These are phyloP conservation scores for Penicillium canescens DNA, from an alignment of 495 filamentous ascomycete species.

Conservation along the genomic window DNA sequence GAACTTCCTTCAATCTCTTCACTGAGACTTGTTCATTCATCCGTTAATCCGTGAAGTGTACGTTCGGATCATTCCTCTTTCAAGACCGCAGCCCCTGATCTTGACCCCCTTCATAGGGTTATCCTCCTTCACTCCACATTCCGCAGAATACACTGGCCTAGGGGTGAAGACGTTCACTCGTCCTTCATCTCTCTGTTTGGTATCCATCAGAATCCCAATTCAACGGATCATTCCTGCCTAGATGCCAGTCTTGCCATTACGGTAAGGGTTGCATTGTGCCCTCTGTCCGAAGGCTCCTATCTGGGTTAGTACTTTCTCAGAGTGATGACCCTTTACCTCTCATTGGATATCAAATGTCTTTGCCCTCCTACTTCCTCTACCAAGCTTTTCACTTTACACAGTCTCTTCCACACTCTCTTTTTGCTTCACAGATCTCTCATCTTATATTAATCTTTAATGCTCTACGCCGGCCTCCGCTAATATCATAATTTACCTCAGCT, in stretches of 20 bases:
- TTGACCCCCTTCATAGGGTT: constrained; percentile 48
- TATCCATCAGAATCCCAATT: constrained; percentile 39
- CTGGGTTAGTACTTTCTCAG: constrained; percentile 46
- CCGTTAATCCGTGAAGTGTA: constrained; percentile 40
- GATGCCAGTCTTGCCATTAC: constrained; percentile 60
- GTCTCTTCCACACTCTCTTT: constrained; percentile 1
- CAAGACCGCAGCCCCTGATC: constrained; percentile 41
- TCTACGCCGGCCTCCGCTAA: constrained; percentile 24
- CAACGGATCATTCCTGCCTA: constrained; percentile 53
- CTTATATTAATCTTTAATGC: constrained; percentile 23
- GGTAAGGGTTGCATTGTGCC: constrained; percentile 63
- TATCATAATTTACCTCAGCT: constrained; percentile 47
- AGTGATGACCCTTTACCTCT: constrained; percentile 20
- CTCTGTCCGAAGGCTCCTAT: constrained; percentile 49
- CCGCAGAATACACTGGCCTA: constrained; percentile 48
- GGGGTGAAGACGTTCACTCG: constrained; percentile 74
- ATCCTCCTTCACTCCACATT: constrained; percentile 52
- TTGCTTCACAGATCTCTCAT: constrained; percentile 1
- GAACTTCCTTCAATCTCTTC: constrained; percentile 16
- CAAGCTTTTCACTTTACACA: constrained; percentile 8
- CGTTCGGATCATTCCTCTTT: constrained; percentile 33
- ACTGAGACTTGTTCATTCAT: constrained; percentile 19
- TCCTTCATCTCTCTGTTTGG: constrained; percentile 58
- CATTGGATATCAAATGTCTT: constrained; percentile 29
- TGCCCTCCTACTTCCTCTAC: constrained; percentile 16